These are phyloP conservation scores for Cercospora sp. DNA, from an alignment of 2,329 filamentous ascomycete species.

Conservation along the genomic window DNA sequence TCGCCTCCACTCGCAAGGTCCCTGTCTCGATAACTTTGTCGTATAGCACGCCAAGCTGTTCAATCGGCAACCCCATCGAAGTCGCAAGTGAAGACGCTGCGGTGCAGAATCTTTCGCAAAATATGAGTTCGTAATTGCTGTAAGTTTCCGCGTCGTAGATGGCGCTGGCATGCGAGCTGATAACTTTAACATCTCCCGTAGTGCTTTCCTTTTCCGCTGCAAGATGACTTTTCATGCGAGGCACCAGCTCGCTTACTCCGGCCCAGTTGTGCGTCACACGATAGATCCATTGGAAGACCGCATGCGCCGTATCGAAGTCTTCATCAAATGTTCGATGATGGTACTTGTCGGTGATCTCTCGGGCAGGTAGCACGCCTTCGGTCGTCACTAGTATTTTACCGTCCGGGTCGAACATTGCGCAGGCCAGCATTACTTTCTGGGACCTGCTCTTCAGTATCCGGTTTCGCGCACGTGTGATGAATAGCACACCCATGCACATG, in stretches of 20 bases:
- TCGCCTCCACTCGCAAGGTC: conserved; percentile 31
- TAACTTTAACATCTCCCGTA: conserved; percentile 34
- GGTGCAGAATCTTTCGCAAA: conserved; percentile 80
- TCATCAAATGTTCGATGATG: conserved; percentile 66
- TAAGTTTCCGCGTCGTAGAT: conserved; percentile 58
- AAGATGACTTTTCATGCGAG: conserved; percentile 72
- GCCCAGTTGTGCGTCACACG: conserved; percentile 77
- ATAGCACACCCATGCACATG: conserved; percentile 40
- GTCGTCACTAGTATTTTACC: conserved; percentile 69
- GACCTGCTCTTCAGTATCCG: conserved; percentile 46
- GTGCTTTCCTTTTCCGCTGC: conserved; percentile 43
- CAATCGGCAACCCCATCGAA: conserved; percentile 50
- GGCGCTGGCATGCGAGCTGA: conserved; percentile 35
- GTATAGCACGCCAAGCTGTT: conserved; percentile 40
- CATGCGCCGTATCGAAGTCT: conserved; percentile 72
- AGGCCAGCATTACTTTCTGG: conserved; percentile 56
- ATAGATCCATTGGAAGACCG: conserved; percentile 85
- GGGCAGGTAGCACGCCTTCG: conserved; percentile 67
- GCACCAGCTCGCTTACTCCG: conserved; percentile 65
- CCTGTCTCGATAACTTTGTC: conserved; percentile 42
- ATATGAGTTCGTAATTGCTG: conserved; percentile 71
- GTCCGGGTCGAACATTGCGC: conserved; percentile 66
- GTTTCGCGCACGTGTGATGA: conserved; percentile 42
- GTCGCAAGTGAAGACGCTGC: conserved; percentile 73
- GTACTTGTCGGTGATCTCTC: conserved; percentile 78